Evolutionary conservation across 2,329 filamentous ascomycete genomes (phyloP).

Genomic region (Dactylellina haptotyla): DNA sequence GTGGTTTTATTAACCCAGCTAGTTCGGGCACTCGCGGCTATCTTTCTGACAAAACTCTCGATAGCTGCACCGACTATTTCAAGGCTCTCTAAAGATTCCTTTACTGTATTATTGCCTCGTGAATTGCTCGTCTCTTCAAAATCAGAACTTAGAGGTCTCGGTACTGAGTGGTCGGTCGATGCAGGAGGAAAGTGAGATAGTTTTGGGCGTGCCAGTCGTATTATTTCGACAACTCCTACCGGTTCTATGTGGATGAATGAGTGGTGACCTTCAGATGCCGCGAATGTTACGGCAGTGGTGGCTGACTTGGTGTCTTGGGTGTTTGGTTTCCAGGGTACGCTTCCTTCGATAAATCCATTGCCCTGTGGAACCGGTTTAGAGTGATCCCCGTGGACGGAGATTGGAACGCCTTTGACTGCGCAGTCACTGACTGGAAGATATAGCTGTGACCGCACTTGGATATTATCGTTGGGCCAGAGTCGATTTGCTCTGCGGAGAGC

Average conservation of each 20-base stretch:
- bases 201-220: constrained; percentile 79
- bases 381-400: constrained; percentile 62
- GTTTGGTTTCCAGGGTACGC: background rate
- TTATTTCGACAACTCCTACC: constrained; percentile 79
- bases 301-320: constrained; percentile 55
- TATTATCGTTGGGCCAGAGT: constrained; percentile 91
- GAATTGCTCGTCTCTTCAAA: constrained; percentile 65
- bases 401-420: constrained; percentile 76
- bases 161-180: constrained; percentile 58
- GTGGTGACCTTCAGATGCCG: constrained; percentile 69
- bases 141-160: constrained; percentile 58
- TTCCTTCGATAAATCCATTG: constrained; percentile 53
- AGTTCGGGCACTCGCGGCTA: constrained; percentile 71
- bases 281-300: constrained; percentile 62
- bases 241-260: constrained; percentile 61
- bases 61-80: constrained; percentile 88
- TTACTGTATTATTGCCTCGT: constrained; percentile 63
- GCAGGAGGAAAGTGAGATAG: constrained; percentile 88
- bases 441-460: constrained; percentile 83
- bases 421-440: constrained; percentile 90
- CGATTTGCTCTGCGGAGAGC: constrained; percentile 87
- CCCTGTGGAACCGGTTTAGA: constrained; percentile 62
- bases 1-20: constrained; percentile 50
- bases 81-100: constrained; percentile 65
- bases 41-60: constrained; percentile 88